Percentiles rank a stretch among this genome's conserved stretches.
These are phyloP conservation scores for Hanseniaspora singularis DNA, from an alignment of 805 yeast species.

Conservation along the genomic window DNA sequence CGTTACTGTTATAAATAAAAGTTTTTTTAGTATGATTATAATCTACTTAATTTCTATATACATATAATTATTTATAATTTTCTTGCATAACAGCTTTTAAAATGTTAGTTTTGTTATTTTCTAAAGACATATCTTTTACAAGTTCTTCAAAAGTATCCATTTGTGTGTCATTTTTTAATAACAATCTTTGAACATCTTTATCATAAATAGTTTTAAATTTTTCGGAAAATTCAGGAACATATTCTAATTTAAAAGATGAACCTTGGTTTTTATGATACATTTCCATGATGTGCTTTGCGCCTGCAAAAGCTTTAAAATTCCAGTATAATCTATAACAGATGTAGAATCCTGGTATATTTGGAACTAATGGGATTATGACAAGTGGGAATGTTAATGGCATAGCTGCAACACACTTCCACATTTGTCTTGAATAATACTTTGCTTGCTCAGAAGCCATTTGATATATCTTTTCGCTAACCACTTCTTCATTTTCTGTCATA, in stretches of 20 bases:
- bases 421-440: slow-evolving; percentile 43
- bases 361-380: slow-evolving; percentile 71
- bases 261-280: slow-evolving; percentile 37
- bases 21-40: too few relatives aligned
- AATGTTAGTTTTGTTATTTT: slow-evolving; percentile 32
- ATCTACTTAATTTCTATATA: too few relatives aligned
- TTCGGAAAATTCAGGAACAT: slow-evolving; percentile 27
- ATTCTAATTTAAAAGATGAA: slow-evolving; percentile 28
- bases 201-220: slow-evolving; percentile 21
- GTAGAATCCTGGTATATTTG: slow-evolving; percentile 87
- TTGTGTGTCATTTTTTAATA: slow-evolving; percentile 35
- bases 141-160: slow-evolving; percentile 36
- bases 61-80: slow-evolving; percentile 20
- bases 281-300: slow-evolving; percentile 54
- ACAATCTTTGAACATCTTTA: slow-evolving; percentile 26
- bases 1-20: too few relatives aligned
- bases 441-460: slow-evolving; percentile 36
- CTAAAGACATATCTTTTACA: slow-evolving; percentile 34
- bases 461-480: slow-evolving; percentile 31
- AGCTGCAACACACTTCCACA: slow-evolving; percentile 42
- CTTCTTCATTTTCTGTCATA: slow-evolving; percentile 20
- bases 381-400: slow-evolving; percentile 73
- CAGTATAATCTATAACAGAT: slow-evolving; percentile 72
- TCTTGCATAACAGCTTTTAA: slow-evolving; percentile 47
- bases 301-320: slow-evolving; percentile 64